These are phyloP conservation scores for Lactarius deliciosus DNA, from an alignment of 768 basidiomycete genomes.

Conservation along the genomic window DNA sequence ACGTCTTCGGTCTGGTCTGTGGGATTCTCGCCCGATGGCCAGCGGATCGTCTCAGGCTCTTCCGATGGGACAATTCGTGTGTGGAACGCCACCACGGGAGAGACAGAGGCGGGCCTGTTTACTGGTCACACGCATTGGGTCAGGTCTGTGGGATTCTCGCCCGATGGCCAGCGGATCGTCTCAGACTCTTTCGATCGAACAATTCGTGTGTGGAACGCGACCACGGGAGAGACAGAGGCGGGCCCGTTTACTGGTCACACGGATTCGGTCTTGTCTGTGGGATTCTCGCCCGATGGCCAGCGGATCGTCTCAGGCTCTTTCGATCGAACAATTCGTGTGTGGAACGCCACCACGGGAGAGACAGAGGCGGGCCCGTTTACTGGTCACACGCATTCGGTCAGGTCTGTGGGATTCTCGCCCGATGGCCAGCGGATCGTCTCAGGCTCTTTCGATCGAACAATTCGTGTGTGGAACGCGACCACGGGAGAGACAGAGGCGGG, in stretches of 20 bases:
- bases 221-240: no score
- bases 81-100: neutral
- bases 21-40: neutral
- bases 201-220: no score
- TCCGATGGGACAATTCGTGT: neutral
- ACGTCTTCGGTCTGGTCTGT: neutral
- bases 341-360: neutral
- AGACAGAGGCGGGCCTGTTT: neutral
- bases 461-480: no score
- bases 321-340: neutral
- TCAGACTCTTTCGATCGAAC: no score
- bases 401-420: no score
- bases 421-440: no score
- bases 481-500: no score
- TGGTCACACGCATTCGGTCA: neutral
- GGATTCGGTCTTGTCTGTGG: no score
- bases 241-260: no score
- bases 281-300: no score
- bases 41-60: neutral
- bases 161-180: conserved; percentile 4
- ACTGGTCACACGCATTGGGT: neutral
- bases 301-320: conserved; percentile 7
- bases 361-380: neutral
- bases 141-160: neutral
- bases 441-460: no score